Evolutionary conservation across 1,284 basidiomycete species (phyloP).

Genomic region (Ceratobasidium sp.): DNA sequence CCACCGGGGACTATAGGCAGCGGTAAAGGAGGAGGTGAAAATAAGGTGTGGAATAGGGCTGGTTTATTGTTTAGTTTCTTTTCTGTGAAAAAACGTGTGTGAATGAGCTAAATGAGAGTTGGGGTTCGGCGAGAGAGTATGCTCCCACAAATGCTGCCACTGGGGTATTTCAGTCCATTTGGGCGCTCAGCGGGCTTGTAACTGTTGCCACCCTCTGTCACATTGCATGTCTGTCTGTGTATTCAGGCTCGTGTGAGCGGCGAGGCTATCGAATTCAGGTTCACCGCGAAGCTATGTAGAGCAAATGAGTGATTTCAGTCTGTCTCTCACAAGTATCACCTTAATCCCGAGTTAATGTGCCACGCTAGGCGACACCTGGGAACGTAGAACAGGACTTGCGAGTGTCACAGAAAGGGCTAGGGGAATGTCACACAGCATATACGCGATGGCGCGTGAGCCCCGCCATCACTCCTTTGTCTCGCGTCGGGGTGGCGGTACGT

Average conservation of each 20-base stretch:
- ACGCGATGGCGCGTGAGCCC: background rate
- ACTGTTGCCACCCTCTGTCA: no score
- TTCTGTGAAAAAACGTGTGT: background rate
- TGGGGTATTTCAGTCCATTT: no score
- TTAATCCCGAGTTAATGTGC: background rate
- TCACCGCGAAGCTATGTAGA: background rate
- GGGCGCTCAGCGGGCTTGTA: no score
- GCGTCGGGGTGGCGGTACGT: slow-evolving; percentile 2
- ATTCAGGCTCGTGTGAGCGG: no score
- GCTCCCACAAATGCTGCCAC: no score
- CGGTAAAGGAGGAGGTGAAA: background rate
- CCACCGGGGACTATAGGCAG: background rate
- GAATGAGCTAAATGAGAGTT: no score
- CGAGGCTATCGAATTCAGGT: no score
- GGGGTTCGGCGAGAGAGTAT: no score
- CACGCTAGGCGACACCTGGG: background rate
- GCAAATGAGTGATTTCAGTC: background rate
- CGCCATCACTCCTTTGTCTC: background rate
- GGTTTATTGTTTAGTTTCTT: background rate
- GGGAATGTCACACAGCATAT: background rate
- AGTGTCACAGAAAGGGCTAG: background rate
- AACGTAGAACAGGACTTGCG: background rate
- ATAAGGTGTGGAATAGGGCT: background rate
- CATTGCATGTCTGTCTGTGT: no score
- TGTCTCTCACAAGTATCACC: background rate